Conservation (phyloP, 768 basidiomycete species). For the Leucosporidium scottii region DNA sequence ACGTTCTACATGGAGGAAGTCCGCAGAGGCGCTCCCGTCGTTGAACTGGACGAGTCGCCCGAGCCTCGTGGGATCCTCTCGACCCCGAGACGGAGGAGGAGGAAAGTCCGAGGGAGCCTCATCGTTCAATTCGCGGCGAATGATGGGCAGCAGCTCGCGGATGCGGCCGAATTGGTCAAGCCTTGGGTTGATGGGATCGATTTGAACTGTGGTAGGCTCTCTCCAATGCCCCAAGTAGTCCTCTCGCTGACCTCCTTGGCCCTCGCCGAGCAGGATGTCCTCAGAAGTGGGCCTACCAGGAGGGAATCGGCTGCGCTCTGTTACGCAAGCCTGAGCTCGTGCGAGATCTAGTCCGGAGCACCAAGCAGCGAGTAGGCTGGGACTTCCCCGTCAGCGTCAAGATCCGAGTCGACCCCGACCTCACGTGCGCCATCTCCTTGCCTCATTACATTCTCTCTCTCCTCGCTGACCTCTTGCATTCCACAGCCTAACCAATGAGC, state of each 20-base stretch:
- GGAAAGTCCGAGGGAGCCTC: constrained; percentile 43
- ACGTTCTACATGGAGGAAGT: constrained; percentile 43
- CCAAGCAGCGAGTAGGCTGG: constrained; percentile 46
- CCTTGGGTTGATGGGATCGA: constrained; percentile 49
- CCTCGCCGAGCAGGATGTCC: constrained; percentile 43
- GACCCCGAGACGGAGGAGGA: constrained; percentile 12
- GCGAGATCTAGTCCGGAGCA: constrained; percentile 45
- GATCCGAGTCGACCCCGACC: constrained; percentile 48
- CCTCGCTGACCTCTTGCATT: neutral
- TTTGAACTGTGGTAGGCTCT: constrained; percentile 45
- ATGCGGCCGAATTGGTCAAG: constrained; percentile 46
- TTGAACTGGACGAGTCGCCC: constrained; percentile 8
- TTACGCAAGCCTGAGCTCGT: constrained; percentile 48
- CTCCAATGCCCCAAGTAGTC: too few species aligned
- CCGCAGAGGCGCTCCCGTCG: neutral
- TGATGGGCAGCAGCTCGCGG: constrained; percentile 45
- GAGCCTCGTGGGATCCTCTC: constrained; percentile 6
- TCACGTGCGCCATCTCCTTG: constrained; percentile 36
- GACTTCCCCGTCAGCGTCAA: constrained; percentile 48
- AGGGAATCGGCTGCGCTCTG: constrained; percentile 48
- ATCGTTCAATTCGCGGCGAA: constrained; percentile 49
- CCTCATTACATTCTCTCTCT: neutral
- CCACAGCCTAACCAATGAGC: constrained; percentile 43
- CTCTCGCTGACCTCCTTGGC: neutral
- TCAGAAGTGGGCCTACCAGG: constrained; percentile 47